Evolutionary conservation across 2,329 filamentous ascomycete species (phyloP).

Genomic region (Sarocladium kiliense): DNA sequence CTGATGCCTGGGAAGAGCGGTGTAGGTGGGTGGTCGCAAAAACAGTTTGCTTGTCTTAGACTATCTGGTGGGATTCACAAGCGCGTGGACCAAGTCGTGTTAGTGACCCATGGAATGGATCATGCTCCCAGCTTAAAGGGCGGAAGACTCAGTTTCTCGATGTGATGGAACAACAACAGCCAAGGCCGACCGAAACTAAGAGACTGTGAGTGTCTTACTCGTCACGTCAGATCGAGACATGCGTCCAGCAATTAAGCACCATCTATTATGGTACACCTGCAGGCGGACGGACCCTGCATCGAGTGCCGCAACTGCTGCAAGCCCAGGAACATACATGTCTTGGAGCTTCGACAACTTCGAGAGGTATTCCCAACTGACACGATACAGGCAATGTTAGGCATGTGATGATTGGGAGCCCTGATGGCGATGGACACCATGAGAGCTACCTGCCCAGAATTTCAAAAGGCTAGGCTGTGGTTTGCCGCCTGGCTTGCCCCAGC

Average conservation of each 20-base stretch:
- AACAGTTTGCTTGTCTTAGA: neutral
- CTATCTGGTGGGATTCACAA: neutral
- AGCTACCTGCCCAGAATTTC: neutral
- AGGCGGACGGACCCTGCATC: slow-evolving; percentile 3
- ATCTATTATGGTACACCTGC: neutral
- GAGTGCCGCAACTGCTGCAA: neutral
- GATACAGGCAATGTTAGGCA: neutral
- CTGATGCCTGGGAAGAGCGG: neutral
- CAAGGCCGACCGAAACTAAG: neutral
- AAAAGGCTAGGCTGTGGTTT: neutral
- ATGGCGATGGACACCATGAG: neutral
- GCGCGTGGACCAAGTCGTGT: neutral
- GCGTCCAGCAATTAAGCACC: neutral
- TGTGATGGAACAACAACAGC: neutral
- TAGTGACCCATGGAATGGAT: neutral
- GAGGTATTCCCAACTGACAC: neutral
- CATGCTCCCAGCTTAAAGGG: neutral
- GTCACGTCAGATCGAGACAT: slow-evolving; percentile 6
- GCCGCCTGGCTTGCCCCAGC: neutral
- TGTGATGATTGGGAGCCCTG: neutral
- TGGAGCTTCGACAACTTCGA: neutral
- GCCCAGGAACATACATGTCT: neutral
- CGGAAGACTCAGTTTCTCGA: neutral
- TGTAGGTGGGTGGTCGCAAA: neutral
- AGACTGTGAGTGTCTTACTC: neutral